Base-by-base conservation (phyloP, 1,139 yeast species). In the Suhomyces terraborum region DNA sequence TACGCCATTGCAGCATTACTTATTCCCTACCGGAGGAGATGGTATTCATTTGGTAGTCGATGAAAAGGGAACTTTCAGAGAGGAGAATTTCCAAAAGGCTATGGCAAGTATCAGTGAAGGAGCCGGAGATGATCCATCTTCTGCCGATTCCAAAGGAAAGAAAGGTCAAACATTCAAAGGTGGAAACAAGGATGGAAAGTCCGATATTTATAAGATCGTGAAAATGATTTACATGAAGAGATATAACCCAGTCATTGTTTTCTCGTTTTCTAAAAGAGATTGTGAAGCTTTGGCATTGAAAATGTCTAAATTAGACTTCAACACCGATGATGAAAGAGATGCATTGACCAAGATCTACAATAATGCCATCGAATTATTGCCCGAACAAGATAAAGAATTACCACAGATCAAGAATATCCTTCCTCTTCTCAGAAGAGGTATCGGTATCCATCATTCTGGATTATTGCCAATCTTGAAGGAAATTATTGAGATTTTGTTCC, bases 371-470 rank as follows among this genome's bases (percentile, higher is more conserved):
- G 82, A 82, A 45, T 75, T 88, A 54, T 73, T 94, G 41, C 93
- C 97, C 2, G 96, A 91, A 51, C 80, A 83, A 13, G 98, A 94
- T 62, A 82, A 88, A 58, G 95, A 88, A 51, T 72, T 94, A 36
- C 98, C 98, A 1, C 98, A 93, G 64, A 93, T 93, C 54, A 87
- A 88, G 55, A 93, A 88, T 55, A 86, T 93, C 45, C 67, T 89
- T 44, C 98, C 98, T 0, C 69, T 94, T 40, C 71, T 93, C 52
- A 82, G 84, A 62, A 80, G 98, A 64, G 99, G 99, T 56, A 93
- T 94, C 50, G 99, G 98, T 62, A 91, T 94, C 55, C 99, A 94
- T 67, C 99, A 94, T 65, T 88, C 97, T 38, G 99, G 99, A 35
- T 73, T 94, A 43, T 72, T 94, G 49, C 99, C 99, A 8, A 94